phyloP scores from a whole-genome alignment of 345 rosid genomes.

The Brassica rapa region DNA sequence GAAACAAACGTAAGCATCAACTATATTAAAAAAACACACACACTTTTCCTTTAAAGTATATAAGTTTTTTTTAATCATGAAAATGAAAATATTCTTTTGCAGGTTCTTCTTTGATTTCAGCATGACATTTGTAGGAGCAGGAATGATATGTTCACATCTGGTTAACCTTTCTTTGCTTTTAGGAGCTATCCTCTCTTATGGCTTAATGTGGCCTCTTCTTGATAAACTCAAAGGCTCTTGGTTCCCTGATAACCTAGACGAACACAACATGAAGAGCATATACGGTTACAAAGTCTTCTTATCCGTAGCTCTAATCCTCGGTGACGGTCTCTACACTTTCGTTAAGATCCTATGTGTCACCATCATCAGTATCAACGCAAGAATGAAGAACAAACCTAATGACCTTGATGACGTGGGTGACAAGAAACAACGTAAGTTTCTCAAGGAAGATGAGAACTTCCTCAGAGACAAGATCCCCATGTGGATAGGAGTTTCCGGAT shows the following conservation, averaged over 20 bases:
- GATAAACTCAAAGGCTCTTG: slow-evolving; percentile 68
- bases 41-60: not conserved
- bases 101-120: slow-evolving; percentile 91
- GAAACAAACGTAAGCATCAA: slow-evolving; percentile 68
- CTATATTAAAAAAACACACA: not conserved
- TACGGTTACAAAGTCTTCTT: slow-evolving; percentile 94
- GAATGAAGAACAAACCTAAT: slow-evolving; percentile 45
- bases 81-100: not conserved
- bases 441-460: slow-evolving; percentile 64
- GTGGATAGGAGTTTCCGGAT: slow-evolving; percentile 71
- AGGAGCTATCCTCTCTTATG: slow-evolving; percentile 81
- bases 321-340: slow-evolving; percentile 92
- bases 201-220: slow-evolving; percentile 92
- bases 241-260: slow-evolving; percentile 62
- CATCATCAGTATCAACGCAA: slow-evolving; percentile 48
- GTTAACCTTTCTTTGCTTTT: slow-evolving; percentile 83
- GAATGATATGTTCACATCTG: slow-evolving; percentile 91
- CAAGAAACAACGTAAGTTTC: slow-evolving; percentile 37
- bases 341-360: slow-evolving; percentile 62
- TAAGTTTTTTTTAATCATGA: not conserved
- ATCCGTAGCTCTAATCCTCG: slow-evolving; percentile 83
- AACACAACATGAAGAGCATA: slow-evolving; percentile 80
- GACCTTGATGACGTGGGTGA: slow-evolving; percentile 30
- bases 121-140: slow-evolving; percentile 85
- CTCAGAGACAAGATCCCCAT: slow-evolving; percentile 71